Base-by-base conservation (phyloP, 2,329 filamentous ascomycete genomes). In the Diaporthe australafricana region DNA sequence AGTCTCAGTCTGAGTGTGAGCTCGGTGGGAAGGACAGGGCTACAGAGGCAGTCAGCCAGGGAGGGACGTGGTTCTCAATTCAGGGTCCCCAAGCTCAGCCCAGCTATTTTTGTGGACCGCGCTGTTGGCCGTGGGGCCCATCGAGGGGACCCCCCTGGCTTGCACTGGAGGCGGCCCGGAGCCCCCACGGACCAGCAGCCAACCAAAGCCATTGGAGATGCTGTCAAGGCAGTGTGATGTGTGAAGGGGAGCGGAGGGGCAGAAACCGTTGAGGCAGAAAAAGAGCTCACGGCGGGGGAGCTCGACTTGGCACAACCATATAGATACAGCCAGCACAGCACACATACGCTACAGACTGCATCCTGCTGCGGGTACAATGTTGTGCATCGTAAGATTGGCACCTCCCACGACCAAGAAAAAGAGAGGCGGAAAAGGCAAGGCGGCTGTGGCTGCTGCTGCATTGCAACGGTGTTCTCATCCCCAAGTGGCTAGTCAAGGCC, bases 41-140 rank as follows among this genome's bases (percentile, higher is more conserved):
- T 22, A n/a, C n/a, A n/a, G n/a, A n/a, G 57, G 27, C n/a, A 47
- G 27, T 47, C 32, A 27, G 57, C 27, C 40, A 47, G 32, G 11
- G 38, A 30, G 9, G 4, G 52, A 32, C 17, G 56, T 30, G 42
- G 42, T 20, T 12, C 5, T 20, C 42, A 63, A 20, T 27, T 65
- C 60, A 65, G 60, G 60, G 60, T 65, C 60, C 60, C 60, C 60
- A 65, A 65, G 60, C 60, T 65, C 60, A 65, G 45, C 16, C 60
- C 60, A 38, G 60, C 45, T 50, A 65, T 38, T 65, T 65, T 65
- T 65, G 45, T 65, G 45, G 60, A 20, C 45, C 60, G 60, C 60
- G 20, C 48, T 65, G 60, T 8, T 65, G 60, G 60, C 60, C 7
- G 35, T 35, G 60, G 42, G 42, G 42, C 14, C 27, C 27, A 3